phyloP scores from a whole-genome alignment of 2,329 filamentous ascomycete genomes.

The Phialophora chinensis region DNA sequence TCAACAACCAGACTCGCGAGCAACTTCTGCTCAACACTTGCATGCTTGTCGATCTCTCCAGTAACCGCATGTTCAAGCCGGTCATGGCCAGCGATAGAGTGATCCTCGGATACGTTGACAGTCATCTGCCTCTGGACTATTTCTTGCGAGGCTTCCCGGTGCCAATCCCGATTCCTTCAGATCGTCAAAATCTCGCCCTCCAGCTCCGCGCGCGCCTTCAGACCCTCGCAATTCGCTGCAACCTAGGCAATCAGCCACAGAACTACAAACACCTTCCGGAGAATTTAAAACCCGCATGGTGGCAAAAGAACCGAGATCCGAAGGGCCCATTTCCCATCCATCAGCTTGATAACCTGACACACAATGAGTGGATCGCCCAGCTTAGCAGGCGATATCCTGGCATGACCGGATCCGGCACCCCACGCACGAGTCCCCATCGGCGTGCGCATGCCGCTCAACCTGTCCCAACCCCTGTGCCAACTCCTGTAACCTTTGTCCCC shows the following conservation, averaged over 20 bases:
- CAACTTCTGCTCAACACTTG: slow-evolving; percentile 34
- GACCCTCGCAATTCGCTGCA: slow-evolving; percentile 21
- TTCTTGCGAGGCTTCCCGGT: slow-evolving; percentile 19
- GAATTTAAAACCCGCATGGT: slow-evolving; percentile 19
- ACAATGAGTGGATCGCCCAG: slow-evolving; percentile 21
- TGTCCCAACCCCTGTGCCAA: neutral
- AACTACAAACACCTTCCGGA: slow-evolving; percentile 15
- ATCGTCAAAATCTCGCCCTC: slow-evolving; percentile 20
- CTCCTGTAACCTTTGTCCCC: neutral
- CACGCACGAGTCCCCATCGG: neutral
- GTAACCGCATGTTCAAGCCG: slow-evolving; percentile 30
- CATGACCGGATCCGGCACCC: neutral
- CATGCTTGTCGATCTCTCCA: slow-evolving; percentile 32
- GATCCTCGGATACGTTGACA: slow-evolving; percentile 22
- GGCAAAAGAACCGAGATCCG: slow-evolving; percentile 7
- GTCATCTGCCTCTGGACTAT: slow-evolving; percentile 26
- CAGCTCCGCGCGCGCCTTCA: slow-evolving; percentile 27
- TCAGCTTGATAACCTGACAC: slow-evolving; percentile 23
- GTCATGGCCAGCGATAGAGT: slow-evolving; percentile 18
- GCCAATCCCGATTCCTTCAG: slow-evolving; percentile 25
- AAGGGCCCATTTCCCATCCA: neutral
- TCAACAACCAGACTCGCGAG: slow-evolving; percentile 21
- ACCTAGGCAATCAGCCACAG: slow-evolving; percentile 17
- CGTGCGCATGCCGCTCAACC: neutral
- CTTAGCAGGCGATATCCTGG: slow-evolving; percentile 8